These are phyloP conservation scores for Vigna radiata DNA, from an alignment of 306 rosid species.

Conservation along the genomic window DNA sequence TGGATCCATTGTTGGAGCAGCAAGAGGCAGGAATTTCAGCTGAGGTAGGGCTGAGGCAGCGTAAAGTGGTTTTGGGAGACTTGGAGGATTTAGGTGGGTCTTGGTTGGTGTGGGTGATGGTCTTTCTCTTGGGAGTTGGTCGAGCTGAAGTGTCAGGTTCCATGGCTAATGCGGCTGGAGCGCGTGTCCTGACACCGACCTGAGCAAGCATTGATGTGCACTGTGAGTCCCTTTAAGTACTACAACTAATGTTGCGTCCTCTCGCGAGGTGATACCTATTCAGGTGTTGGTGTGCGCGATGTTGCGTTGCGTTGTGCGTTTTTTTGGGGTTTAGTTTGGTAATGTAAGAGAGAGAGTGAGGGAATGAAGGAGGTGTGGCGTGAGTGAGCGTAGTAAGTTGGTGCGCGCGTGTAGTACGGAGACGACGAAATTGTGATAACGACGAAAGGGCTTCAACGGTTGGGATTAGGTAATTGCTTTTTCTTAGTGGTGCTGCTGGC, in stretches of 20 bases:
- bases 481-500: conserved; percentile 50
- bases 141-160: conserved; percentile 38
- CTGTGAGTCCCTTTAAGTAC: conserved; percentile 38
- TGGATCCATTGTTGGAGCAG: conserved; percentile 79
- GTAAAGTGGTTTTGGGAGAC: conserved; percentile 24
- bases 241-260: neutral
- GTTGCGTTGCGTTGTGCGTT: neutral
- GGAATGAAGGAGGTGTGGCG: conserved; percentile 4
- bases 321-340: conserved; percentile 41
- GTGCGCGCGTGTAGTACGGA: conserved; percentile 52
- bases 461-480: conserved; percentile 57
- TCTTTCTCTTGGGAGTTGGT: conserved; percentile 53
- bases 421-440: conserved; percentile 51
- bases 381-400: conserved; percentile 33
- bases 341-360: conserved; percentile 40
- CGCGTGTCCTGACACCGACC: conserved; percentile 62
- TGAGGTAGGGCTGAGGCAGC: conserved; percentile 50
- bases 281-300: conserved; percentile 39
- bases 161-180: conserved; percentile 62
- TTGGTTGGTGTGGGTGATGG: conserved; percentile 33
- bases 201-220: conserved; percentile 55
- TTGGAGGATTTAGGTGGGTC: conserved; percentile 36
- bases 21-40: conserved; percentile 58
- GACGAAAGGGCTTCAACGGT: conserved; percentile 54
- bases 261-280: conserved; percentile 34